phyloP scores from a whole-genome alignment of 2,329 filamentous ascomycete genomes.

The Ophiostoma sp. region DNA sequence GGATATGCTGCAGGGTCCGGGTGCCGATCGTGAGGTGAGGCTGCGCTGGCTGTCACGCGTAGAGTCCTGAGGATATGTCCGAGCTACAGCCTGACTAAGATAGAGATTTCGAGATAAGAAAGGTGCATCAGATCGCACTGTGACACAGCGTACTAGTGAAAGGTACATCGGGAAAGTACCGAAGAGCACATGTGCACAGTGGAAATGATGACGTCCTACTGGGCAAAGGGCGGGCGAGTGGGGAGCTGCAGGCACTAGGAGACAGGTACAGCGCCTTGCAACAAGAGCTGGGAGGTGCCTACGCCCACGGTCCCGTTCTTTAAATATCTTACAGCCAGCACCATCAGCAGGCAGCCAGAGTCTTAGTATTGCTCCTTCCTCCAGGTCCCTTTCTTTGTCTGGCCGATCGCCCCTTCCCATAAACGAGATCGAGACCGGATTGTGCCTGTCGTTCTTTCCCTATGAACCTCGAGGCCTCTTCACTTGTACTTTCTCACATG shows the following conservation, averaged over 20 bases:
- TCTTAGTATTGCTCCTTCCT: slow-evolving; percentile 1
- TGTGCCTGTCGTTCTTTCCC: slow-evolving; percentile 5
- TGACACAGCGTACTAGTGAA: not conserved
- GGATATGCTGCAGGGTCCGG: not conserved
- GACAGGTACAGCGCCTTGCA: slow-evolving; percentile 4
- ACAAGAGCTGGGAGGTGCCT: not conserved
- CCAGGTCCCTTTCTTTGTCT: not conserved
- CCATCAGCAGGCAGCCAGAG: not conserved
- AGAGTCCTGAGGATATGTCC: not conserved
- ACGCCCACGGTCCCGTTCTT: not conserved
- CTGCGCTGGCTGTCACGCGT: not conserved
- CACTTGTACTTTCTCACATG: not conserved
- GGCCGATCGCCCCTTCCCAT: not conserved
- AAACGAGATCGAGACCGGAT: not conserved
- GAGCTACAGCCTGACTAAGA: not conserved
- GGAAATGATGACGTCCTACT: slow-evolving; percentile 22
- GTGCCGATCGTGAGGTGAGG: slow-evolving; percentile 1
- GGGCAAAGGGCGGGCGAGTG: slow-evolving; percentile 14
- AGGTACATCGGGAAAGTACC: slow-evolving; percentile 1
- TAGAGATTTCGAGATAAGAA: slow-evolving; percentile 16
- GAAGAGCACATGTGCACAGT: not conserved
- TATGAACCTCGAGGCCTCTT: no score
- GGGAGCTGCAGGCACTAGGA: slow-evolving; percentile 14
- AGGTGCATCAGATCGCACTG: slow-evolving; percentile 3
- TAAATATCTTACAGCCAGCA: not conserved